Percentiles rank a stretch among this genome's conserved stretches.
phyloP scores from a whole-genome alignment of 148 eudicot species.

The Rhododendron molle region DNA sequence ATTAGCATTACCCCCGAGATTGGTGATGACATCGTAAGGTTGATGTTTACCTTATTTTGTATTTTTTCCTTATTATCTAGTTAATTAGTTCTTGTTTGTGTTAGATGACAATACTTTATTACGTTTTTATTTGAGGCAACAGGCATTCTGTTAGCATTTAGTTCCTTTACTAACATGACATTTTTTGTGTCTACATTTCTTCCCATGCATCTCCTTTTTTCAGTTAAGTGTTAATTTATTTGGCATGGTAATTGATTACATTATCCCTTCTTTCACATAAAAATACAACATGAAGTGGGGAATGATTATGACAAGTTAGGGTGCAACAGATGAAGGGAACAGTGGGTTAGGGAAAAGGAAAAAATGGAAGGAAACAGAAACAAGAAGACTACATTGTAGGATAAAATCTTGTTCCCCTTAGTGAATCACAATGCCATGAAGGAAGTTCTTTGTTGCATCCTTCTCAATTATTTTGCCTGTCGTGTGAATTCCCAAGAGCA shows the following conservation, averaged over 20 bases:
- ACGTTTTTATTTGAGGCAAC: neutral
- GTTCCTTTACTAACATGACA: neutral
- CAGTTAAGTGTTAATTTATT: neutral
- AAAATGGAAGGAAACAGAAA: neutral
- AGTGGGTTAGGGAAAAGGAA: neutral
- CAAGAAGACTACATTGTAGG: neutral
- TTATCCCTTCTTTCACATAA: neutral
- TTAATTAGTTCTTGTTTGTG: neutral
- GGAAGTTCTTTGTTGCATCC: neutral
- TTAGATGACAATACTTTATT: neutral
- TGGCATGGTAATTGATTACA: neutral
- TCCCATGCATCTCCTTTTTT: neutral
- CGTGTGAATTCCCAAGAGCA: neutral
- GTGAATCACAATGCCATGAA: neutral
- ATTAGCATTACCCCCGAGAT: conserved; percentile 97
- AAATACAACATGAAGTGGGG: neutral
- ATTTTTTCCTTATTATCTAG: neutral
- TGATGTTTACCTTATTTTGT: conserved; percentile 15
- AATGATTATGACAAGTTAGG: neutral
- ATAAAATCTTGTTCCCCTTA: neutral
- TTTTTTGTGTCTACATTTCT: neutral
- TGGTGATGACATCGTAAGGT: conserved; percentile 99
- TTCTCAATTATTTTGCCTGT: neutral
- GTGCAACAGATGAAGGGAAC: neutral
- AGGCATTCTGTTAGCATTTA: neutral